Evolutionary conservation across 75 land plant species (phyloP).

Genomic region (Adiantum capillusveneris): DNA sequence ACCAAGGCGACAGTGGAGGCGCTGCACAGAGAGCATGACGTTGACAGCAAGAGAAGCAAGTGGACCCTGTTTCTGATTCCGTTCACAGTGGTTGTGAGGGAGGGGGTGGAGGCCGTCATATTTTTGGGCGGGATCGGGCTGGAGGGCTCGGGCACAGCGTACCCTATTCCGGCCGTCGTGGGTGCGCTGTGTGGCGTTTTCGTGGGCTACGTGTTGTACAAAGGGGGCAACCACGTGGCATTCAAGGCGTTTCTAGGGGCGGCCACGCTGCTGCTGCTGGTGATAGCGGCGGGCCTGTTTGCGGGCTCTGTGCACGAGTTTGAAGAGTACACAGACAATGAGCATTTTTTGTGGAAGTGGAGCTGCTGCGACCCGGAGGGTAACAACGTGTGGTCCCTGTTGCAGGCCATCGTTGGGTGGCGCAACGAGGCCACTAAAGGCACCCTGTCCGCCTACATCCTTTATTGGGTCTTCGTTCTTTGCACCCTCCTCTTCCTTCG

Average conservation of each 20-base stretch:
- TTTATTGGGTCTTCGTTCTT: constrained; percentile 23
- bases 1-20: constrained; percentile 13
- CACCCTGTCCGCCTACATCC: constrained; percentile 19
- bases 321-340: constrained; percentile 18
- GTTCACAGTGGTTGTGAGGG: constrained; percentile 16
- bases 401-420: constrained; percentile 23
- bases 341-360: constrained; percentile 20
- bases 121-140: constrained; percentile 20
- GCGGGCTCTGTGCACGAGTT: constrained; percentile 25
- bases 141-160: constrained; percentile 23
- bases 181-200: constrained; percentile 13
- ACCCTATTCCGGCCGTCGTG: constrained; percentile 15
- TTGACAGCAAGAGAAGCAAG: neutral
- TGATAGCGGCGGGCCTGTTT: constrained; percentile 23
- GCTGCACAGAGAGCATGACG: too few relatives aligned
- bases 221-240: constrained; percentile 19
- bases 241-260: constrained; percentile 10
- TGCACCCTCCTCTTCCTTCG: constrained; percentile 8
- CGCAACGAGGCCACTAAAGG: constrained; percentile 22
- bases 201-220: constrained; percentile 16
- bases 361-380: constrained; percentile 16
- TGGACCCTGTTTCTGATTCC: constrained; percentile 21
- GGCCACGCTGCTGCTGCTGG: constrained; percentile 14
- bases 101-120: constrained; percentile 22
- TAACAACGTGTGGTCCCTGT: constrained; percentile 13